These are phyloP conservation scores for Mesembryanthemum crystallinum DNA, from an alignment of 148 eudicot species.

Conservation along the genomic window DNA sequence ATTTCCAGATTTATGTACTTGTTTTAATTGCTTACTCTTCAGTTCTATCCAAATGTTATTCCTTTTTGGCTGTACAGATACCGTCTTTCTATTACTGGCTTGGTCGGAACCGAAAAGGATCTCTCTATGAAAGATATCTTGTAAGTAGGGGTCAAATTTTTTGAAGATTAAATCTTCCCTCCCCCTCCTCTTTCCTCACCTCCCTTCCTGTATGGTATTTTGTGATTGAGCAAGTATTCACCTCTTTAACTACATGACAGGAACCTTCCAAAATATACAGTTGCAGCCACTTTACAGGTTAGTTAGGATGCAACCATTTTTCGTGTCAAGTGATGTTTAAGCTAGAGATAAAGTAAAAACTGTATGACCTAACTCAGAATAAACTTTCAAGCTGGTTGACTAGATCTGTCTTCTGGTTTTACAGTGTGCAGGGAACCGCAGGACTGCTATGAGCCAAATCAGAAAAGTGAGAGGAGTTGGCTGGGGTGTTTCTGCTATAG, in stretches of 20 bases:
- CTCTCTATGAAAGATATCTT: slow-evolving; percentile 73
- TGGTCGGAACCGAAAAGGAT: slow-evolving; percentile 47
- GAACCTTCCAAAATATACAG: slow-evolving; percentile 75
- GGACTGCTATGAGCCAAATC: slow-evolving; percentile 91
- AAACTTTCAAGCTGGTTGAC: neutral
- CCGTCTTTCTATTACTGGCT: slow-evolving; percentile 55
- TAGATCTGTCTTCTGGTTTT: slow-evolving; percentile 1
- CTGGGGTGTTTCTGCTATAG: slow-evolving; percentile 85
- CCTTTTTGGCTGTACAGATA: slow-evolving; percentile 49
- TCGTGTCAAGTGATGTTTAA: neutral
- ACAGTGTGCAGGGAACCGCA: slow-evolving; percentile 96
- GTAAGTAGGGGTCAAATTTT: slow-evolving; percentile 39
- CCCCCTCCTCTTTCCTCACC: neutral
- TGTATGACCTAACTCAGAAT: neutral
- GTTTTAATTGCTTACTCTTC: neutral
- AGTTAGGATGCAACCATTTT: slow-evolving; percentile 1
- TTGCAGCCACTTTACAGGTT: slow-evolving; percentile 87
- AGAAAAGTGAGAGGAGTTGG: slow-evolving; percentile 92
- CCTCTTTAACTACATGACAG: slow-evolving; percentile 37
- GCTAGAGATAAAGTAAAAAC: neutral
- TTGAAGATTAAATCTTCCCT: neutral
- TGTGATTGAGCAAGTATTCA: slow-evolving; percentile 16
- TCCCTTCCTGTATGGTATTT: neutral
- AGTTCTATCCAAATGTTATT: slow-evolving; percentile 6
- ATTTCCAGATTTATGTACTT: neutral